phyloP scores from a whole-genome alignment of 331 rosid genomes.

The Erythrophleum ivorense region DNA sequence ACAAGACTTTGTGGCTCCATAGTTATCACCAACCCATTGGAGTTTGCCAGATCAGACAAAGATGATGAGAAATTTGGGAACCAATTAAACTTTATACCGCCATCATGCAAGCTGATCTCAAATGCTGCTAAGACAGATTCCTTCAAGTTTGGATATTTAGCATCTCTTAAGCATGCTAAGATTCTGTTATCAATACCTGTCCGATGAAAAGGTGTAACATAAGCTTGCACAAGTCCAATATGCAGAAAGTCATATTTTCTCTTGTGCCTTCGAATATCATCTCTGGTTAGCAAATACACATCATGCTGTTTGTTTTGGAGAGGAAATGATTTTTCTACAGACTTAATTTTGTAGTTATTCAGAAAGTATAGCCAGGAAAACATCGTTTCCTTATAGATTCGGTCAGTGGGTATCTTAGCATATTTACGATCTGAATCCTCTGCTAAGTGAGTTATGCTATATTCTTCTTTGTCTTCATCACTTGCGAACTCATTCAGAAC shows the following conservation, averaged over 20 bases:
- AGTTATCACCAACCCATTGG: neutral
- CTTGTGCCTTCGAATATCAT: neutral
- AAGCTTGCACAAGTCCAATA: neutral
- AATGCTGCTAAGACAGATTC: neutral
- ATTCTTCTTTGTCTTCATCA: neutral
- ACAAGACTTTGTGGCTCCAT: neutral
- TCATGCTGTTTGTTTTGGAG: neutral
- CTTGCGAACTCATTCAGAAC: neutral
- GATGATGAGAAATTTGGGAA: neutral
- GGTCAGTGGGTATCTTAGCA: neutral
- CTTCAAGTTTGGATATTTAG: neutral
- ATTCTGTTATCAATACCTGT: neutral
- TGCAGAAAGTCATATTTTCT: neutral
- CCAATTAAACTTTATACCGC: neutral
- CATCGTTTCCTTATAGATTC: neutral
- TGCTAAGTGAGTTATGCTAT: neutral
- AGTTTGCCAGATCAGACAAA: neutral
- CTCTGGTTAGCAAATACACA: neutral
- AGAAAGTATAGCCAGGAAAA: neutral
- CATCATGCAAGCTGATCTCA: neutral
- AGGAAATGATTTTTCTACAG: neutral
- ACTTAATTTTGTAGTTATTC: neutral
- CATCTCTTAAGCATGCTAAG: neutral
- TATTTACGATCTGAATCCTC: too few relatives aligned
- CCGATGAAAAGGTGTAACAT: rapidly evolving